Base-by-base conservation (phyloP, 2,329 filamentous ascomycete species). In the Laburnicola sp. region DNA sequence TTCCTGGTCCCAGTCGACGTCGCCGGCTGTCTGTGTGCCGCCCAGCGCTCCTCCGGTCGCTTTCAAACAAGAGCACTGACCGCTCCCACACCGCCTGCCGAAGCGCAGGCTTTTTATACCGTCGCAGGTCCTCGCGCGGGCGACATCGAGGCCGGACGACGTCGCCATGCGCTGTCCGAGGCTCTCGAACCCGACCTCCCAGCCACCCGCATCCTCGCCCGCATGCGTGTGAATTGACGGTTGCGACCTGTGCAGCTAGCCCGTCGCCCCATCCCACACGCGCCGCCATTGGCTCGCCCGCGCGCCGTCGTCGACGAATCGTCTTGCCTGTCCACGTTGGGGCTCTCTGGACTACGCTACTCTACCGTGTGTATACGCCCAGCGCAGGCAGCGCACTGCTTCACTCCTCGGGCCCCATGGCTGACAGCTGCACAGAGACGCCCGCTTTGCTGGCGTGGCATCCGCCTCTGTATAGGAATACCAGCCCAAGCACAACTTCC, bases 121-220 rank as follows among this genome's bases (percentile, higher is more conserved):
- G 59, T 70, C 62, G 60, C 64, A 59, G 54, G 46, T 58, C 59
- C 62, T 60, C 63, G 60, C 64, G 62, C 63, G 59, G 55, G 54
- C 62, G 56, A 51, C 58, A 51, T 53, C 47, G 61, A 64, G 65
- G 65, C 59, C 63, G 63, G 59, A 65, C 47, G 59, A 64, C 56
- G 60, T 70, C 69, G 70, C 67, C 59, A 73, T 73, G 71, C 69
- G 65, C 67, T 71, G 68, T 69, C 60, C 56, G 61, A 60, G 58
- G 63, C 65, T 51, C 60, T 64, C 60, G 45, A 57, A 56, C 50
- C 59, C 53, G 58, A 65, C 53, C 62, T 62, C 58, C 66, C 64
- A 70, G 63, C 66, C 62, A 63, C 55, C 44, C 62, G 59, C 63
- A 60, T 48, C 53, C 45, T 58, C 55, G 62, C 61, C 58, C 62